Evolutionary conservation across 768 basidiomycete genomes (phyloP).

Genomic region (Tricholomella constricta): DNA sequence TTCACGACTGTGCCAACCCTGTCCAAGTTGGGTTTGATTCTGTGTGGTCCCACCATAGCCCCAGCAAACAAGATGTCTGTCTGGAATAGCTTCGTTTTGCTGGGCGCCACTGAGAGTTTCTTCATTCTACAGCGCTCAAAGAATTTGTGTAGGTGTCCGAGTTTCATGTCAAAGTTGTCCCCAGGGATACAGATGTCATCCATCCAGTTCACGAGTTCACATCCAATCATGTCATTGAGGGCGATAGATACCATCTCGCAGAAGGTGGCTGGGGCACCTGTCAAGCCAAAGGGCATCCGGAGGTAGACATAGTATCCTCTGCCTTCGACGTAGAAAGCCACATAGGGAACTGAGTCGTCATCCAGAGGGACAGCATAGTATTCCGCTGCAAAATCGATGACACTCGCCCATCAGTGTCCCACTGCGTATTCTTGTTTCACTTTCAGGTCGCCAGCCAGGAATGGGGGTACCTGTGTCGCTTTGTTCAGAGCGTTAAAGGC

Average conservation of each 20-base stretch:
- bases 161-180: slow-evolving; percentile 30
- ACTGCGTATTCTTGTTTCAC: background rate
- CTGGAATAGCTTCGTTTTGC: slow-evolving; percentile 38
- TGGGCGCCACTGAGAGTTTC: slow-evolving; percentile 35
- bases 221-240: slow-evolving; percentile 27
- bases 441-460: background rate
- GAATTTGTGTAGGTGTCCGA: slow-evolving; percentile 24
- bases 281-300: slow-evolving; percentile 43
- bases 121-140: slow-evolving; percentile 27
- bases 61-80: slow-evolving; percentile 37
- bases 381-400: slow-evolving; percentile 41
- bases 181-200: slow-evolving; percentile 37
- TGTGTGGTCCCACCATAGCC: slow-evolving; percentile 26
- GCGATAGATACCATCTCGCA: slow-evolving; percentile 23
- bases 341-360: slow-evolving; percentile 25
- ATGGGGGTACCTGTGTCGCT: slow-evolving; percentile 1
- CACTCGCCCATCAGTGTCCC: slow-evolving; percentile 34
- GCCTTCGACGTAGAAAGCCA: slow-evolving; percentile 33
- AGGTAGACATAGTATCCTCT: background rate
- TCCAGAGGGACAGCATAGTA: slow-evolving; percentile 30
- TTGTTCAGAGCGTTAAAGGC: slow-evolving; percentile 1
- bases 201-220: slow-evolving; percentile 34
- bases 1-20: slow-evolving; percentile 40
- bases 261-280: slow-evolving; percentile 39
- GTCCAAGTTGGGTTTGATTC: slow-evolving; percentile 33